Base-by-base conservation (phyloP, 2,329 filamentous ascomycete genomes). In the Pseudogymnoascus sp. region DNA sequence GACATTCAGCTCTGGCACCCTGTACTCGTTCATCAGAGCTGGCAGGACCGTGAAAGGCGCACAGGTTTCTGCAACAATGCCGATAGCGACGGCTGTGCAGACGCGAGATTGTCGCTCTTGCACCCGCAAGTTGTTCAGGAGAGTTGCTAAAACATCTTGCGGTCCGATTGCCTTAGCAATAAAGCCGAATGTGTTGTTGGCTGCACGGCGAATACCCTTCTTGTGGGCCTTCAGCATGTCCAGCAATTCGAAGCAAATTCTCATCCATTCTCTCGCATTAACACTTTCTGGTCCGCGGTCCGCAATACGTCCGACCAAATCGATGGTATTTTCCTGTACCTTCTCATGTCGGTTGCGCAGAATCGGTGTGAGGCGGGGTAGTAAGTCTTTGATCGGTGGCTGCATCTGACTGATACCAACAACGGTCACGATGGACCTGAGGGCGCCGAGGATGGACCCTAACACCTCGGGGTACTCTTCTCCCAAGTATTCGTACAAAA, bases 141-240 rank as follows among this genome's bases (percentile, higher is more conserved):
- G 82, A 0, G 95, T 97, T 3, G 95, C 93, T 64, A 99, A 81
- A 26, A 99, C 95, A 79, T 99, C 95, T 76, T 97, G 93, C 11
- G 95, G 95, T 69, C 95, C 95, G 71, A 99, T 99, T 65, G 95
- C 95, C 78, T 99, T 99, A 74, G 95, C 95, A 72, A 99, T 99
- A 83, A 97, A 99, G 75, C 95, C 95, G 72, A 99, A 99, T 0
- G 95, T 99, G 80, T 99, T 99, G 84, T 99, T 99, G 70, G 95
- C 96, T 21, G 95, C 95, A 76, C 95, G 89, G 68, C 95, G 90
- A 70, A 99, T 99, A 68, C 95, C 96, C 83, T 99, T 99, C 79
- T 99, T 99, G 82, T 99, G 95, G 6, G 95, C 95, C 78, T 99
- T 99, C 72, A 99, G 85, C 95, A 99, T 99, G 77, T 99, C 95